Percentiles rank a stretch among this genome's conserved stretches.
These are phyloP conservation scores for Stevia rebaudiana DNA, from an alignment of 140 eudicot genomes.

Conservation along the genomic window DNA sequence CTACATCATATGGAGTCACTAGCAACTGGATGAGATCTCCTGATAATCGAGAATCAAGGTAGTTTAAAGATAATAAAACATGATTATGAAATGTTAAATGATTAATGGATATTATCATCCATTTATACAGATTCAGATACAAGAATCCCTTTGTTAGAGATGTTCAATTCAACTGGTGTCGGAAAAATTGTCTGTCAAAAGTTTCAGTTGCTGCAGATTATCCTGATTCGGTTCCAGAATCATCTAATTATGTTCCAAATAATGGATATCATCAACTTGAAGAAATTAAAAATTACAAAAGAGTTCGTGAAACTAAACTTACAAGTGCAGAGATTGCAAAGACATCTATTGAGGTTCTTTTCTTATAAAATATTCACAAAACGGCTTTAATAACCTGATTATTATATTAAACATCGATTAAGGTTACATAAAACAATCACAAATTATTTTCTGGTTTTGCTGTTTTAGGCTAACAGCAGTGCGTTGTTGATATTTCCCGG, in stretches of 20 bases:
- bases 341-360: slow-evolving; percentile 66
- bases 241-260: slow-evolving; percentile 39
- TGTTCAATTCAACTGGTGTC: slow-evolving; percentile 40
- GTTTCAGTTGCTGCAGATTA: slow-evolving; percentile 75
- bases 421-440: not conserved
- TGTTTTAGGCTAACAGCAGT: slow-evolving; percentile 46
- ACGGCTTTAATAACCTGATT: not conserved
- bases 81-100: not conserved
- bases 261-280: slow-evolving; percentile 82
- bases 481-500: slow-evolving; percentile 71
- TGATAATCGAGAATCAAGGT: slow-evolving; percentile 53
- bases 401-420: not conserved
- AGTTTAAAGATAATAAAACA: not conserved
- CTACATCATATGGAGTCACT: slow-evolving; percentile 49
- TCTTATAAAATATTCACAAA: not conserved
- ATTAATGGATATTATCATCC: too few relatives aligned
- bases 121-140: slow-evolving; percentile 40
- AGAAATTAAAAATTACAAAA: slow-evolving; percentile 49
- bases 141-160: slow-evolving; percentile 43
- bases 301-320: slow-evolving; percentile 48
- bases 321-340: slow-evolving; percentile 72
- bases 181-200: slow-evolving; percentile 33
- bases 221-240: slow-evolving; percentile 78
- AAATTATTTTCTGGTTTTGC: not conserved
- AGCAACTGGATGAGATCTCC: slow-evolving; percentile 46